A percentile compares a stretch with the other conserved stretches of the same genome.
These are phyloP conservation scores for Exserohilum turcica DNA, from an alignment of 2,329 filamentous ascomycete genomes.

Conservation along the genomic window DNA sequence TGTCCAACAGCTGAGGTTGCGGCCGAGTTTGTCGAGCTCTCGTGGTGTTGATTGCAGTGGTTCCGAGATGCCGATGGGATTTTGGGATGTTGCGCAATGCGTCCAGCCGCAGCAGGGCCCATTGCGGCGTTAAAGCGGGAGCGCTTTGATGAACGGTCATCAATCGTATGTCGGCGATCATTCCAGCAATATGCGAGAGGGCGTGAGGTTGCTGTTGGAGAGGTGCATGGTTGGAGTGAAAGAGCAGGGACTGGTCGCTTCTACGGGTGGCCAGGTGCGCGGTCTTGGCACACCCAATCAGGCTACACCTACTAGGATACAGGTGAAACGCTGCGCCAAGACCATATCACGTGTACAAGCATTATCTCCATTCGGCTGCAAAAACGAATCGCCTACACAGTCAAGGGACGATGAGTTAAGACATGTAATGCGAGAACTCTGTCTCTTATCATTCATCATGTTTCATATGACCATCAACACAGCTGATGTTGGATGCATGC, in stretches of 20 bases:
- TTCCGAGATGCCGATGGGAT: neutral
- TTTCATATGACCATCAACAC: no score
- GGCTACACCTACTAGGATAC: neutral
- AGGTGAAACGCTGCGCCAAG: conserved; percentile 17
- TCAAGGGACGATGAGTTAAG: no score
- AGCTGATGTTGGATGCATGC: no score
- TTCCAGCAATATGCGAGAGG: neutral
- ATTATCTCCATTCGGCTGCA: neutral
- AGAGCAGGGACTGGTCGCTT: neutral
- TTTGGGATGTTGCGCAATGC: neutral
- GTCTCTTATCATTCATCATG: no score
- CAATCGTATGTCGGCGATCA: neutral
- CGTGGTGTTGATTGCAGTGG: neutral
- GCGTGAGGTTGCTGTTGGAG: neutral
- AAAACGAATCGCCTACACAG: no score
- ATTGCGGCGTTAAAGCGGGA: conserved; percentile 4
- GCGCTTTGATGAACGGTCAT: neutral
- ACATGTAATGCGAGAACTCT: no score
- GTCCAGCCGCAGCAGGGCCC: neutral
- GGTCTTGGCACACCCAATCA: neutral
- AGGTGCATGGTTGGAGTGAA: neutral
- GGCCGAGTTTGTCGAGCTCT: neutral
- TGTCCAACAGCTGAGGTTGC: neutral
- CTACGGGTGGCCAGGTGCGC: neutral
- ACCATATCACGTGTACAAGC: conserved; percentile 8